A percentile compares a stretch with the other conserved stretches of the same genome.
Evolutionary conservation across 495 filamentous ascomycete genomes (phyloP).

Genomic region (Chaetomium cochliodes): DNA sequence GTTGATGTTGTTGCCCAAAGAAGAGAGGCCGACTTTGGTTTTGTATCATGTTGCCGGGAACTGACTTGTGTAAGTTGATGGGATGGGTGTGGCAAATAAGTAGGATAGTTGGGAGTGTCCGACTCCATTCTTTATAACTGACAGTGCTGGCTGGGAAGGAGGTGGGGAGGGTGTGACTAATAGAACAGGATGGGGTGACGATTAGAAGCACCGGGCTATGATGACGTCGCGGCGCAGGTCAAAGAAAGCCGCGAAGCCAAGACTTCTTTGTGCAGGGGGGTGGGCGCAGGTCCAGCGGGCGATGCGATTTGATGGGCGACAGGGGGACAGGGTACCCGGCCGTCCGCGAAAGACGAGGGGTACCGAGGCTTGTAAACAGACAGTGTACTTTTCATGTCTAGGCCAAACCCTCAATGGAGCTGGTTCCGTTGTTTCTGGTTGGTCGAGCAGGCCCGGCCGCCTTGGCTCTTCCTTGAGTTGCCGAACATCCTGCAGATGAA

Average conservation of each 20-base stretch:
- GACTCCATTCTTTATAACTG: conserved; percentile 17
- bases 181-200: conserved; percentile 12
- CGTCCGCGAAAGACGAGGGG: not conserved
- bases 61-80: conserved; percentile 9
- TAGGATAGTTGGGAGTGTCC: conserved; percentile 1
- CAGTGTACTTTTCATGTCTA: not conserved
- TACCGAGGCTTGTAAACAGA: not conserved
- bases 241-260: not conserved
- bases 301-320: not conserved
- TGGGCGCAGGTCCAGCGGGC: not conserved
- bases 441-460: conserved; percentile 3
- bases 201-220: not conserved
- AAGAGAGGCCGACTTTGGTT: conserved; percentile 14
- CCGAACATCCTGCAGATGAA: conserved; percentile 8
- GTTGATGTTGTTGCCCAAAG: conserved; percentile 9
- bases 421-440: not conserved
- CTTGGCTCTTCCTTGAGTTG: conserved; percentile 5
- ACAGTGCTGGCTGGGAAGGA: not conserved
- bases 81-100: conserved; percentile 16
- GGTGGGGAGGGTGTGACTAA: conserved; percentile 14
- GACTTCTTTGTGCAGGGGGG: not conserved
- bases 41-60: conserved; percentile 19
- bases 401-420: not conserved
- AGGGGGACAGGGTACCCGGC: not conserved
- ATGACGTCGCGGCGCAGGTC: not conserved